Evolutionary conservation across 768 basidiomycete genomes (phyloP).

Genomic region (Paxillus rubicundulus): DNA sequence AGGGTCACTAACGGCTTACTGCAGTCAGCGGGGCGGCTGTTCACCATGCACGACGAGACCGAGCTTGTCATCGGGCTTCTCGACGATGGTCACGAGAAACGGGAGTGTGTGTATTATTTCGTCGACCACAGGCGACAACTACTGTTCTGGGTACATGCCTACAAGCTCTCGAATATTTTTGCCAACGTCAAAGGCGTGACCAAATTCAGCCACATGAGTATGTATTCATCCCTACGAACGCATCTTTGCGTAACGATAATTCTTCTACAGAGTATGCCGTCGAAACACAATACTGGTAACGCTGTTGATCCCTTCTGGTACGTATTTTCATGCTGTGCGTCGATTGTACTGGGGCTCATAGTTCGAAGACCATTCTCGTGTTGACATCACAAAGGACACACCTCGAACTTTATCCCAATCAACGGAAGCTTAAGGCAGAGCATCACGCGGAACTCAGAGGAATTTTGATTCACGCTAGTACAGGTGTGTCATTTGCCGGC

Average conservation of each 20-base stretch:
- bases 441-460: conserved; percentile 2
- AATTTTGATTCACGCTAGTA: conserved; percentile 4
- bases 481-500: conserved; percentile 17
- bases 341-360: not conserved
- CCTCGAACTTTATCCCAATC: conserved; percentile 4
- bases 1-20: not conserved
- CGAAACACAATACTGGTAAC: conserved; percentile 23
- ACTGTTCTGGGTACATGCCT: conserved; percentile 49
- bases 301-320: not conserved
- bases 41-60: not conserved
- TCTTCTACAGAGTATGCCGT: conserved; percentile 15
- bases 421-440: not conserved
- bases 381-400: conserved; percentile 3
- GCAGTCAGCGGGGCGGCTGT: not conserved
- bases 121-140: conserved; percentile 40
- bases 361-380: not conserved
- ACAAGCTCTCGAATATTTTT: conserved; percentile 32
- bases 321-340: not conserved
- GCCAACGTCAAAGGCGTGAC: conserved; percentile 38
- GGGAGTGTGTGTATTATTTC: conserved; percentile 39
- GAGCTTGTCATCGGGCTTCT: conserved; percentile 2
- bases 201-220: conserved; percentile 41
- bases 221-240: conserved; percentile 5
- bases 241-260: not conserved
- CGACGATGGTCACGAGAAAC: not conserved